These are phyloP conservation scores for Paecilomyces fulvus DNA, from an alignment of 2,329 filamentous ascomycete species.

Conservation along the genomic window DNA sequence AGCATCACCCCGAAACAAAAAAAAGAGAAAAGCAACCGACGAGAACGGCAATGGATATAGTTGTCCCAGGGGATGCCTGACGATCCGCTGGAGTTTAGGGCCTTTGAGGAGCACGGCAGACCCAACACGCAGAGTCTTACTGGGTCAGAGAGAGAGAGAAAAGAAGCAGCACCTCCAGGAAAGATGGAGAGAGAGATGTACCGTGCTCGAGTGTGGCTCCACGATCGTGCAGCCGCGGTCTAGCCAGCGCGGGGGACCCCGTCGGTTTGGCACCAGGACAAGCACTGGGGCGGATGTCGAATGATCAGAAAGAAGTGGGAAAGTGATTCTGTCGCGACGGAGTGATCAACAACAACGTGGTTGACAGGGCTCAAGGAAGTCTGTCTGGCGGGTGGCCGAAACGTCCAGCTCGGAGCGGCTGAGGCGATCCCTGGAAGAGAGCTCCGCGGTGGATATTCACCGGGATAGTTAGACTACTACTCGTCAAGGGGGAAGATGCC, in stretches of 20 bases:
- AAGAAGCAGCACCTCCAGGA: neutral
- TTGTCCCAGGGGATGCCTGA: neutral
- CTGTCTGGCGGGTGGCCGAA: neutral
- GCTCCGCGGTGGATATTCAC: neutral
- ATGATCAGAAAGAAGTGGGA: neutral
- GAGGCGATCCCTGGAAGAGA: constrained; percentile 1
- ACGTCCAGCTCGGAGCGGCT: neutral
- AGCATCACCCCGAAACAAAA: neutral
- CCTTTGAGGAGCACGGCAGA: neutral
- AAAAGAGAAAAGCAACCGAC: neutral
- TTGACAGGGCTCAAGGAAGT: constrained; percentile 14
- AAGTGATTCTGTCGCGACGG: neutral
- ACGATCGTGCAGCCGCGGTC: constrained; percentile 11
- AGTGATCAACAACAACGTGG: constrained; percentile 16
- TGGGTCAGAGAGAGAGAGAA: neutral
- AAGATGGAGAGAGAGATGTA: constrained; percentile 6
- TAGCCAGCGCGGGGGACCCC: constrained; percentile 9
- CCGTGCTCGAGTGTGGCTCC: constrained; percentile 7
- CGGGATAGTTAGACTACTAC: neutral
- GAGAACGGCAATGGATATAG: neutral
- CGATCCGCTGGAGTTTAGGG: neutral
- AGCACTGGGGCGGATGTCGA: neutral
- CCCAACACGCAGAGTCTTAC: neutral
- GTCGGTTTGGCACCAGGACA: constrained; percentile 1
- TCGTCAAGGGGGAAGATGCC: neutral